A percentile compares a stretch with the other conserved stretches of the same genome.
Evolutionary conservation across 805 yeast species (phyloP).

Genomic region (Barnettozyma populi): DNA sequence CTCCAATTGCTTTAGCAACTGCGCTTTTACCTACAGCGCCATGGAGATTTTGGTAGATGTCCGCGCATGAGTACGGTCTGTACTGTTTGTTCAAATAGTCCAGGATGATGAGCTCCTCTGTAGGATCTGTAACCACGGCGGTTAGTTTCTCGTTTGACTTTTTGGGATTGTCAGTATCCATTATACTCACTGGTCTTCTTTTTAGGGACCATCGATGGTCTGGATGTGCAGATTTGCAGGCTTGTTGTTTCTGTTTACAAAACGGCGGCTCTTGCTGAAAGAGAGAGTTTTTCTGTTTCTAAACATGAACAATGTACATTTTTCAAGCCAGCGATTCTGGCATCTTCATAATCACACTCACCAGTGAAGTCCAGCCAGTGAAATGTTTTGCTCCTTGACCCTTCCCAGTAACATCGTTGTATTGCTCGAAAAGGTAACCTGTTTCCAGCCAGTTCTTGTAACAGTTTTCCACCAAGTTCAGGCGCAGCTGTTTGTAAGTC

Average conservation of each 20-base stretch:
- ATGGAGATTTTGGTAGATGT: constrained; percentile 41
- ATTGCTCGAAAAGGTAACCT: constrained; percentile 89
- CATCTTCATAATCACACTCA: constrained; percentile 78
- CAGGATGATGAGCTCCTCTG: constrained; percentile 30
- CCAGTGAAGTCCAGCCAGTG: constrained; percentile 90
- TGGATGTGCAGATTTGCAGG: neutral
- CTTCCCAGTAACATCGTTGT: constrained; percentile 68
- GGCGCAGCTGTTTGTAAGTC: constrained; percentile 55
- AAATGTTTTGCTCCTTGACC: constrained; percentile 85
- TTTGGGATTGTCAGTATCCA: neutral
- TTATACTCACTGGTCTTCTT: neutral
- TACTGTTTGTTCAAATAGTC: constrained; percentile 38
- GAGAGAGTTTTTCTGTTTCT: neutral
- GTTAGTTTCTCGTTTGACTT: neutral
- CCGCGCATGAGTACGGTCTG: constrained; percentile 44
- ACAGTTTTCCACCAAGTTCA: constrained; percentile 63
- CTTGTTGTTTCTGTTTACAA: neutral
- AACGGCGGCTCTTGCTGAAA: too few relatives aligned
- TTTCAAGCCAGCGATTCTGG: constrained; percentile 37
- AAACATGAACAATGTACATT: too few relatives aligned
- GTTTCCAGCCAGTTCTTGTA: constrained; percentile 64
- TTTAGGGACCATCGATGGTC: neutral
- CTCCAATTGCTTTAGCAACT: constrained; percentile 33
- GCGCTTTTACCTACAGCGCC: constrained; percentile 32
- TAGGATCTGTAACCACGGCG: constrained; percentile 7